These are phyloP conservation scores for Taxawa tesnikishii DNA, from an alignment of 2,329 filamentous ascomycete species.

Conservation along the genomic window DNA sequence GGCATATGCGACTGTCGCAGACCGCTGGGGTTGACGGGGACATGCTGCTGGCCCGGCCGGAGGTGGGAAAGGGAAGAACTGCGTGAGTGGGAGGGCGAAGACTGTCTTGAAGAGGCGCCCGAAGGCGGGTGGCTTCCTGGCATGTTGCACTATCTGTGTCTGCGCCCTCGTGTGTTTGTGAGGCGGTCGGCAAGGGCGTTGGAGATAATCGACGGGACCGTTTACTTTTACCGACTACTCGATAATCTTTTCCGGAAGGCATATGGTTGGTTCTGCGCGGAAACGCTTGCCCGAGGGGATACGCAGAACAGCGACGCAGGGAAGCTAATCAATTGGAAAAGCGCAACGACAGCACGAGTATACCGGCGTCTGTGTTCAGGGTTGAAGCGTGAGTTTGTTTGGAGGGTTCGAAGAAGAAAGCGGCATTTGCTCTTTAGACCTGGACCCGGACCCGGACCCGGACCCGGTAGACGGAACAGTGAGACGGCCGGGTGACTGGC, in stretches of 20 bases:
- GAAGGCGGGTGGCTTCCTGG: background rate
- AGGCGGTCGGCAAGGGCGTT: slow-evolving; percentile 1
- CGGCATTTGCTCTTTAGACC: too few relatives aligned
- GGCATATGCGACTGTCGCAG: slow-evolving; percentile 31
- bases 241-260: background rate
- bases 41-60: slow-evolving; percentile 1
- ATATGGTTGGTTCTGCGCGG: background rate
- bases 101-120: background rate
- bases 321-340: background rate
- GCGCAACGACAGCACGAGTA: too few relatives aligned
- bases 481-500: too few relatives aligned
- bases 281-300: too few relatives aligned
- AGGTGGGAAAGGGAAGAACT: background rate
- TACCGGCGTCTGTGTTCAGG: too few relatives aligned
- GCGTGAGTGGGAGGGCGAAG: background rate
- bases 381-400: too few relatives aligned
- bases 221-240: background rate
- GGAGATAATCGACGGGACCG: slow-evolving; percentile 1
- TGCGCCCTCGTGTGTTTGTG: slow-evolving; percentile 2
- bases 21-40: background rate
- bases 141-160: slow-evolving; percentile 3
- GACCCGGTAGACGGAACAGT: too few relatives aligned
- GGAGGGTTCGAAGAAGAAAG: too few relatives aligned
- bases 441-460: too few relatives aligned
- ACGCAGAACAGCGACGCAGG: background rate